phyloP scores from a whole-genome alignment of 192 early-diverging fungal genomes.

The Pilaira anomala region DNA sequence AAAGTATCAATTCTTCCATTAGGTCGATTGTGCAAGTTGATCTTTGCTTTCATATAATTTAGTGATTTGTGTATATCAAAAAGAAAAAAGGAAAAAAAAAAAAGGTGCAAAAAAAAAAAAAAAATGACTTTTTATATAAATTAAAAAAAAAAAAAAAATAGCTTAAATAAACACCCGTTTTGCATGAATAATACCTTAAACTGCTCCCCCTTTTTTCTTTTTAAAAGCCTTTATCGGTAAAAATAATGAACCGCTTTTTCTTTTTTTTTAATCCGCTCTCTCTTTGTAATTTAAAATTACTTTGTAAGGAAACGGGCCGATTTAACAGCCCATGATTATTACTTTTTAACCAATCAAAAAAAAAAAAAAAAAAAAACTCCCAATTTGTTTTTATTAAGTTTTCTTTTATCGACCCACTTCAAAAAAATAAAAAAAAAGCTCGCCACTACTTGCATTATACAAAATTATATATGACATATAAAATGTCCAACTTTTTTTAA shows the following conservation, averaged over 20 bases:
- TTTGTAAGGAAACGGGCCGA: too few relatives aligned
- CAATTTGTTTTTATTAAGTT: too few relatives aligned
- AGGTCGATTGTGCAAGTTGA: conserved; percentile 1
- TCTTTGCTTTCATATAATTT: conserved; percentile 12
- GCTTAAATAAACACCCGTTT: conserved; percentile 10
- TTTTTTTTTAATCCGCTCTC: neutral
- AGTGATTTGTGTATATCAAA: neutral
- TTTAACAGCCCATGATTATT: too few relatives aligned
- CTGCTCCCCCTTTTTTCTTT: conserved; percentile 3
- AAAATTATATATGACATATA: too few relatives aligned
- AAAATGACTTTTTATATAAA: neutral
- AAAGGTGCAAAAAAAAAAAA: neutral
- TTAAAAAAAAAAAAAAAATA: neutral
- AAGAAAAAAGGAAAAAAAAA: neutral
- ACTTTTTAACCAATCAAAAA: too few relatives aligned
- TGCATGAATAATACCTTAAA: conserved; percentile 9
- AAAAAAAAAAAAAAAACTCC: too few relatives aligned
- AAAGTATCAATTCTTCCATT: conserved; percentile 6
- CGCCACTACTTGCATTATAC: too few relatives aligned
- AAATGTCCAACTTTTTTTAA: too few relatives aligned
- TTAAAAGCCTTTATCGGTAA: neutral
- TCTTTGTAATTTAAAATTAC: too few relatives aligned
- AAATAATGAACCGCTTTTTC: conserved; percentile 1
- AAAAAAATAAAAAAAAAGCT: too few relatives aligned
- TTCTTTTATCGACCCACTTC: too few relatives aligned